phyloP scores from a whole-genome alignment of 2,329 filamentous ascomycete genomes.

The Akanthomyces lecanii region DNA sequence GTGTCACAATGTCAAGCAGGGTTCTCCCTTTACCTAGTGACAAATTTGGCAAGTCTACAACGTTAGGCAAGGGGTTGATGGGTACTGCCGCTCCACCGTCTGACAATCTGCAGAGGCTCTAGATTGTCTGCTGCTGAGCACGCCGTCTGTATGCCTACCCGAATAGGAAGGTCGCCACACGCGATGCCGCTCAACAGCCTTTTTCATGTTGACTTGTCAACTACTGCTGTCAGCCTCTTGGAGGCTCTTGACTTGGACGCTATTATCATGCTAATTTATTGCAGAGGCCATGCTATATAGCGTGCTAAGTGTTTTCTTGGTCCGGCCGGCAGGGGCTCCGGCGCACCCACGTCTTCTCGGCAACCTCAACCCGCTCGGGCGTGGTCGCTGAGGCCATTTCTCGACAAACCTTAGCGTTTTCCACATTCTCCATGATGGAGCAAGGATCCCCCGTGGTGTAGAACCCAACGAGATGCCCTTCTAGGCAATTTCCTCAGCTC shows the following conservation, averaged over 20 bases:
- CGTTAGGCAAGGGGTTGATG: not conserved
- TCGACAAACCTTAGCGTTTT: not conserved
- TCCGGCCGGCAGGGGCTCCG: not conserved
- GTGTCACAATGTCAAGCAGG: not conserved
- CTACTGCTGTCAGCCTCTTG: not conserved
- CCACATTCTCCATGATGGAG: not conserved
- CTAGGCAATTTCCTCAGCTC: not conserved
- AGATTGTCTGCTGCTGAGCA: not conserved
- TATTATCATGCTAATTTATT: not conserved
- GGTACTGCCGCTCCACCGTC: not conserved
- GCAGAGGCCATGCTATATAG: not conserved
- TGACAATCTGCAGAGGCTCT: not conserved
- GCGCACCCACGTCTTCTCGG: not conserved
- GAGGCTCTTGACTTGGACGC: not conserved
- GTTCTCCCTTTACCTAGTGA: not conserved
- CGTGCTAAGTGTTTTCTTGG: not conserved
- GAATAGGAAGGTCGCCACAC: not conserved
- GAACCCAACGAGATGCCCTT: not conserved
- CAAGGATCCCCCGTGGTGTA: not conserved
- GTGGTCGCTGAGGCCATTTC: not conserved
- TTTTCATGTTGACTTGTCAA: not conserved
- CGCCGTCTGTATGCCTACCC: not conserved
- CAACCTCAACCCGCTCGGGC: not conserved
- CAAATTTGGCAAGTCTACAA: not conserved
- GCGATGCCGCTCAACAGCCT: not conserved